A percentile compares a stretch with the other conserved stretches of the same genome.
Evolutionary conservation across 2,329 filamentous ascomycete genomes (phyloP).

Genomic region (Botryotinia globosa): DNA sequence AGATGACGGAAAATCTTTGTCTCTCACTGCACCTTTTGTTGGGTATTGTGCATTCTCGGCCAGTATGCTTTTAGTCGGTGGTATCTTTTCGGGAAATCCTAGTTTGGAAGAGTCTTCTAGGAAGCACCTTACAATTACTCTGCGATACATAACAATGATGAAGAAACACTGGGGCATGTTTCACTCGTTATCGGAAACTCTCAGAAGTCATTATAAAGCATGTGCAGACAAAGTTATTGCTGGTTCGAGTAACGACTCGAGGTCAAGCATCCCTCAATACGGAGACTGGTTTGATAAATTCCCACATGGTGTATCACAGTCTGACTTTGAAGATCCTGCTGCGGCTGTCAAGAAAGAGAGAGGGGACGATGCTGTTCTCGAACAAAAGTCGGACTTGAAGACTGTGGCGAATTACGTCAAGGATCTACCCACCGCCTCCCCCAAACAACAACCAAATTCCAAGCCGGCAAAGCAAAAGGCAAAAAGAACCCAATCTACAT

Average conservation of each 20-base stretch:
- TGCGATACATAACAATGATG: constrained; percentile 89
- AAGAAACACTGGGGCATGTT: constrained; percentile 99
- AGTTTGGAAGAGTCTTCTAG: constrained; percentile 75
- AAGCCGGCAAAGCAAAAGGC: constrained; percentile 41
- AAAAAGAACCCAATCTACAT: constrained; percentile 40
- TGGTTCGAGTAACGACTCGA: constrained; percentile 48
- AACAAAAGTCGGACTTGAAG: constrained; percentile 85
- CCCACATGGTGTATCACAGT: constrained; percentile 82
- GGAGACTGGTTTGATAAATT: constrained; percentile 97
- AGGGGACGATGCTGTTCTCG: constrained; percentile 82
- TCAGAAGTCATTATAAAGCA: constrained; percentile 82
- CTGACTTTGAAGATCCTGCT: constrained; percentile 77
- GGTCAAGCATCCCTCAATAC: constrained; percentile 77
- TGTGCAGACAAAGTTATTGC: constrained; percentile 73
- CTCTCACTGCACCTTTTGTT: constrained; percentile 85
- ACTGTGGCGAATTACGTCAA: constrained; percentile 94
- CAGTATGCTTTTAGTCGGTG: constrained; percentile 90
- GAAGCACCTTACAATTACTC: constrained; percentile 79
- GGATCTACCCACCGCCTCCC: constrained; percentile 58
- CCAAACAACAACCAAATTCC: constrained; percentile 32
- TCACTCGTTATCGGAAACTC: constrained; percentile 90
- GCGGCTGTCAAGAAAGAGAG: constrained; percentile 67
- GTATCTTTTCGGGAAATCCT: constrained; percentile 82
- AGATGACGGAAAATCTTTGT: constrained; percentile 73
- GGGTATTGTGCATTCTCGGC: constrained; percentile 94